Conservation (phyloP, 225 moss, liverwort and hornwort genomes). For the Thuidium tamariscinum region DNA sequence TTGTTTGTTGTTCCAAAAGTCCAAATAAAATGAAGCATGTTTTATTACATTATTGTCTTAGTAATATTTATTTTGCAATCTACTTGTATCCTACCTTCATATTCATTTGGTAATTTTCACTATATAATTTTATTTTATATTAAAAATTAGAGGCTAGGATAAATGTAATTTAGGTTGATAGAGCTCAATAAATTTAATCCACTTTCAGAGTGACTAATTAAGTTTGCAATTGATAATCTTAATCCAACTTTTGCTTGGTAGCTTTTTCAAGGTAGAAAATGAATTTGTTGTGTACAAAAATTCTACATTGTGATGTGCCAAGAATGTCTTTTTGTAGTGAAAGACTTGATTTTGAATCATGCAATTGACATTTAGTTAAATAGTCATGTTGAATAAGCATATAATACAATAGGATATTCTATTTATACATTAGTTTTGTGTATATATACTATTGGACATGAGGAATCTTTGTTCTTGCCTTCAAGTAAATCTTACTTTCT, state of each 20-base stretch:
- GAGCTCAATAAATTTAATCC: neutral
- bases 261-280: neutral
- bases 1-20: neutral
- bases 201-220: neutral
- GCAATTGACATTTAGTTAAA: accelerated
- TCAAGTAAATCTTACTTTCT: neutral
- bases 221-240: neutral
- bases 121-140: neutral
- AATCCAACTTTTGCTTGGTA: neutral
- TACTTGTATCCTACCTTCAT: neutral
- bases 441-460: neutral
- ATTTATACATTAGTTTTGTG: neutral
- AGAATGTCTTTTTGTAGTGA: neutral
- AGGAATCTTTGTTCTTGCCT: accelerated
- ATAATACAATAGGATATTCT: too few species aligned
- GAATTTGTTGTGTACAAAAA: accelerated
- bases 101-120: neutral
- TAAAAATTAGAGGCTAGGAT: too few species aligned
- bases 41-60: accelerated
- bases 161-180: neutral
- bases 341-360: neutral
- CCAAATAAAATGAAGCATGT: neutral
- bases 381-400: neutral
- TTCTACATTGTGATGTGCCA: accelerated
- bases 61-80: too few species aligned